Base-by-base conservation (phyloP, 2,329 filamentous ascomycete species). In the Capronia coronata region DNA sequence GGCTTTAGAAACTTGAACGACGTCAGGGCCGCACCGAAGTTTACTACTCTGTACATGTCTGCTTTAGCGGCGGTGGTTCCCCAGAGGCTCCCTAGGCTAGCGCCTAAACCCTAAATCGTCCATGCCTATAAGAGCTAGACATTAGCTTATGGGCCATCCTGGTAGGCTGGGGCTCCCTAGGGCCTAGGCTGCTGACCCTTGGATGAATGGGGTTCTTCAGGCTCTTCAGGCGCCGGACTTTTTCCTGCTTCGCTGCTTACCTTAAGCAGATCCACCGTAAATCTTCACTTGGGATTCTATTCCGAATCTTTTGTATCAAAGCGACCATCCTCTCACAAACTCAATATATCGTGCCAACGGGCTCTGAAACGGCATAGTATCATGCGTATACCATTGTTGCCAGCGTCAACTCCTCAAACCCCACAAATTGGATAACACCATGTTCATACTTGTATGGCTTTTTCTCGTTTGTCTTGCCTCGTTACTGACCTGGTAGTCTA, bases 401-500 rank as follows among this genome's bases (percentile, higher is more conserved):
- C 40, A 3, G 8, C 27, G 25, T 18, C 38, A 34, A n/a, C 19
- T 14, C 11, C 21, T 27, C 21, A 39, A 9, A 43, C n/a, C 21
- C 27, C 34, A 19, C 22, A 21, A 11, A 7, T 4, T 34, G 43
- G 44, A 37, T 51, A 43, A 41, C 44, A 52, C 42, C 8, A 62
- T 63, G 61, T 63, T 63, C 51, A 61, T 62, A 21, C 59, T 63
- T 21, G 59, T 60, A 55, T 7, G 59, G 18, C 23, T 18, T 35
- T 42, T 18, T 32, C 27, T 32, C 11, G n/a, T 22, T 30, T 13
- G 19, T 19, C 38, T 40, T n/a, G 7, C 19, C 30, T 13, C 38
- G 22, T 25, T 46, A 46, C 48, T 54, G 39, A 56, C 27, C 16
- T 18, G 21, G 13, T 56, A 95, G 93, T 93, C 89, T 37, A 95